These are phyloP conservation scores for Fusarium luffae DNA, from an alignment of 2,329 filamentous ascomycete species.

Conservation along the genomic window DNA sequence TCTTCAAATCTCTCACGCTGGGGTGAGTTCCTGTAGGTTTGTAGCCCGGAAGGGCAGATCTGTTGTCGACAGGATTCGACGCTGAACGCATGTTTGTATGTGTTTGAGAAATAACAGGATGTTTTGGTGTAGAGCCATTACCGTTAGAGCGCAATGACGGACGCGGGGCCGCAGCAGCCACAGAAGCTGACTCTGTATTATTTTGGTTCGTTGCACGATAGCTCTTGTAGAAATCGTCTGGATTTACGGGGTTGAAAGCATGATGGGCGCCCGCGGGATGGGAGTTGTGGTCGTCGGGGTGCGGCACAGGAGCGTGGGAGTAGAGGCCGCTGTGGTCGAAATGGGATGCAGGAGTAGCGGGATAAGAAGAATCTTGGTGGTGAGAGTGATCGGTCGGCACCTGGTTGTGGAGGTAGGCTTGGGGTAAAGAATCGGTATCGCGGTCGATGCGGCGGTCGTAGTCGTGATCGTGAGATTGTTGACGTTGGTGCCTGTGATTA, in stretches of 20 bases:
- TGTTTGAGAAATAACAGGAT: slow-evolving; percentile 55
- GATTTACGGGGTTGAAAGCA: slow-evolving; percentile 58
- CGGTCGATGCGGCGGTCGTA: slow-evolving; percentile 43
- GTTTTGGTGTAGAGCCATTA: slow-evolving; percentile 62
- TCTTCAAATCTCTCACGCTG: slow-evolving; percentile 85
- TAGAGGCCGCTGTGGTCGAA: slow-evolving; percentile 36
- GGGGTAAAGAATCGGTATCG: slow-evolving; percentile 24
- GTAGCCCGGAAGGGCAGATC: slow-evolving; percentile 47
- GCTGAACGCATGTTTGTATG: slow-evolving; percentile 62
- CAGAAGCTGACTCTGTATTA: slow-evolving; percentile 51
- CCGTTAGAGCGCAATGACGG: slow-evolving; percentile 62
- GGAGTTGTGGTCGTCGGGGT: slow-evolving; percentile 38
- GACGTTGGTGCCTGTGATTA: slow-evolving; percentile 44
- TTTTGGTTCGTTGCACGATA: slow-evolving; percentile 55
- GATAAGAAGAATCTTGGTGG: slow-evolving; percentile 37
- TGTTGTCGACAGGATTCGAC: slow-evolving; percentile 66
- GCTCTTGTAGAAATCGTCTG: slow-evolving; percentile 67
- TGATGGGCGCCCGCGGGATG: slow-evolving; percentile 47
- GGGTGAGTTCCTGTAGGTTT: slow-evolving; percentile 59
- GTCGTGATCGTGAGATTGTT: slow-evolving; percentile 46
- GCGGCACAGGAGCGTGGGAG: slow-evolving; percentile 41
- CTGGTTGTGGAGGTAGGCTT: slow-evolving; percentile 42
- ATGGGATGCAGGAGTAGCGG: slow-evolving; percentile 29
- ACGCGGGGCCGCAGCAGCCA: slow-evolving; percentile 56
- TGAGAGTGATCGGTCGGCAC: slow-evolving; percentile 35